These are phyloP conservation scores for Micromonas pusilla DNA, from an alignment of 139 green algal species.

Conservation along the genomic window DNA sequence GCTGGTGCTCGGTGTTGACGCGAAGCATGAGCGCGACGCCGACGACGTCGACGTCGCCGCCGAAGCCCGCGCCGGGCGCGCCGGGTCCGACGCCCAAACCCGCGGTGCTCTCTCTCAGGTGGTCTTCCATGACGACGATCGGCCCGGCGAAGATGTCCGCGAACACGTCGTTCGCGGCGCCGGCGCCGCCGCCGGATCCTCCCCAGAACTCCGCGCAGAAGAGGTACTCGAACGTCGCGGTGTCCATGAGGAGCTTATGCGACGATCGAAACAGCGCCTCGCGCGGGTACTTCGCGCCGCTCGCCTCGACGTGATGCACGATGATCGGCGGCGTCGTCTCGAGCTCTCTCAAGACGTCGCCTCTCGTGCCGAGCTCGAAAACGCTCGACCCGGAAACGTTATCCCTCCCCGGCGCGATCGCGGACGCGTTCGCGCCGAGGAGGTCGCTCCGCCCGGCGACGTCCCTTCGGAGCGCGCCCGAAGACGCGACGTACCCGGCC, in stretches of 20 bases:
- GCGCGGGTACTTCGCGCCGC: slow-evolving; percentile 59
- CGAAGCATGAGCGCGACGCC: slow-evolving; percentile 89
- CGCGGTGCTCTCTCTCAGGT: slow-evolving; percentile 22
- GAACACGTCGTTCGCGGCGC: slow-evolving; percentile 63
- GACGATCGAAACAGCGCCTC: slow-evolving; percentile 85
- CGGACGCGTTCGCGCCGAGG: slow-evolving; percentile 27
- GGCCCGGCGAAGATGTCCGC: slow-evolving; percentile 45
- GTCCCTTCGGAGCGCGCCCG: neutral
- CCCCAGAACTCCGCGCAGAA: slow-evolving; percentile 92
- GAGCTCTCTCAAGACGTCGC: slow-evolving; percentile 65
- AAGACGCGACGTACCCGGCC: slow-evolving; percentile 51
- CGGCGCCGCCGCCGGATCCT: slow-evolving; percentile 64
- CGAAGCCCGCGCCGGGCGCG: neutral
- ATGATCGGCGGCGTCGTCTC: slow-evolving; percentile 73
- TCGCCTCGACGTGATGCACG: slow-evolving; percentile 71
- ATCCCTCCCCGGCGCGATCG: neutral
- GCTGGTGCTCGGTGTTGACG: slow-evolving; percentile 75
- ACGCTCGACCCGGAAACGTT: neutral
- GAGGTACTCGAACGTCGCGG: slow-evolving; percentile 70
- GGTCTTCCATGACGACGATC: slow-evolving; percentile 37
- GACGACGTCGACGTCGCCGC: slow-evolving; percentile 57
- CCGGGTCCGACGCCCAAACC: neutral
- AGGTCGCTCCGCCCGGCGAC: neutral
- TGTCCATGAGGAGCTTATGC: slow-evolving; percentile 93
- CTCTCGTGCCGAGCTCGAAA: slow-evolving; percentile 48